phyloP scores from a whole-genome alignment of 352 stramenopile species.

The Globisporangium parvum region DNA sequence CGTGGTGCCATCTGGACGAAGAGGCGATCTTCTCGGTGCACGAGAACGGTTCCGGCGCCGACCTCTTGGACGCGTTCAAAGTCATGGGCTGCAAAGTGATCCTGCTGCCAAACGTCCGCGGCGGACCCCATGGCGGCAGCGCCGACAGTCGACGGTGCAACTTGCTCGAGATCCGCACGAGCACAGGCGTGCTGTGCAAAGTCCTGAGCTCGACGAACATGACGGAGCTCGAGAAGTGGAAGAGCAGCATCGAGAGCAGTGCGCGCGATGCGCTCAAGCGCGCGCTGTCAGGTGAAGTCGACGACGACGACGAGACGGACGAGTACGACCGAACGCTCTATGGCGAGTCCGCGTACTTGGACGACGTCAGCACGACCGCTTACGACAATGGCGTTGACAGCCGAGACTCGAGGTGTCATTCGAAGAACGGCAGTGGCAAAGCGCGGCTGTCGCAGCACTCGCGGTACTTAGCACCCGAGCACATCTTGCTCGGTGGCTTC shows the following conservation, averaged over 20 bases:
- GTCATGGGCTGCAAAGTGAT: slow-evolving; percentile 62
- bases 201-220: slow-evolving; percentile 58
- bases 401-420: neutral
- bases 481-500: slow-evolving; percentile 62
- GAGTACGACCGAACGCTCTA: slow-evolving; percentile 26
- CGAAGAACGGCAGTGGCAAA: slow-evolving; percentile 7
- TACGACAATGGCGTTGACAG: slow-evolving; percentile 14
- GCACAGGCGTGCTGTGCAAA: slow-evolving; percentile 39
- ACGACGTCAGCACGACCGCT: slow-evolving; percentile 13
- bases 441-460: slow-evolving; percentile 14
- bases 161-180: slow-evolving; percentile 58
- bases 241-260: slow-evolving; percentile 54
- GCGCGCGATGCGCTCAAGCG: slow-evolving; percentile 33
- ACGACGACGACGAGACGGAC: slow-evolving; percentile 21
- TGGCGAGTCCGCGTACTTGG: slow-evolving; percentile 16
- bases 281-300: slow-evolving; percentile 8
- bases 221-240: slow-evolving; percentile 68
- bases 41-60: slow-evolving; percentile 56
- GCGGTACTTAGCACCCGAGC: slow-evolving; percentile 28
- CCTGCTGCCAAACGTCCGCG: slow-evolving; percentile 39
- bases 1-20: slow-evolving; percentile 75
- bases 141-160: slow-evolving; percentile 17
- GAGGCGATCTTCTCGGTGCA: slow-evolving; percentile 66
- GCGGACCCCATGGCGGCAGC: slow-evolving; percentile 32
- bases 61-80: slow-evolving; percentile 64